These are phyloP conservation scores for Zymoseptoria passerinii DNA, from an alignment of 2,329 filamentous ascomycete genomes.

Conservation along the genomic window DNA sequence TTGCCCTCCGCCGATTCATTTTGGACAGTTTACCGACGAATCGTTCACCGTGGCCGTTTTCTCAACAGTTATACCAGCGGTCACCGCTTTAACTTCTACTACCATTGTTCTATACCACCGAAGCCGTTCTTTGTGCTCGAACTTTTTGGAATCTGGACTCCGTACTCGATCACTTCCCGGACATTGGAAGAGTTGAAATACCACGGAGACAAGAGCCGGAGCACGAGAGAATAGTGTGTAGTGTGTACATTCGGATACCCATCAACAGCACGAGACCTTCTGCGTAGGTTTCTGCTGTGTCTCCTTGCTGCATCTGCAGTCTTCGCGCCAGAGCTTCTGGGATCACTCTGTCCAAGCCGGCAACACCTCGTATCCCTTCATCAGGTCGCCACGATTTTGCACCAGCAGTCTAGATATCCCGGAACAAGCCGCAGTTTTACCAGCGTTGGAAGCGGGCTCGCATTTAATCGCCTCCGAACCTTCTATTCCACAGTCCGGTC, in stretches of 20 bases:
- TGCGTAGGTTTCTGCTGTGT: background rate
- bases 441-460: background rate
- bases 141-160: background rate
- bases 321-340: background rate
- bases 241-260: background rate
- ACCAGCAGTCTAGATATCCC: background rate
- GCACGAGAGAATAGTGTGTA: background rate
- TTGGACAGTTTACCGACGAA: background rate
- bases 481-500: constrained; percentile 13
- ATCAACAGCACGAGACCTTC: background rate
- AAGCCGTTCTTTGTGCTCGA: background rate
- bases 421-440: too few species aligned
- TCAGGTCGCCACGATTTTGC: background rate
- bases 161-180: background rate
- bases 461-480: background rate
- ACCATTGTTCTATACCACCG: background rate
- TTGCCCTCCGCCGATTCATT: background rate
- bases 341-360: background rate
- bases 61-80: background rate
- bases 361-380: background rate
- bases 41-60: background rate
- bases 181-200: background rate
- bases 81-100: background rate
- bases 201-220: background rate
- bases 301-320: background rate